Base-by-base conservation (phyloP, 108 stramenopile species). In the Stephanodiscus triporus region DNA sequence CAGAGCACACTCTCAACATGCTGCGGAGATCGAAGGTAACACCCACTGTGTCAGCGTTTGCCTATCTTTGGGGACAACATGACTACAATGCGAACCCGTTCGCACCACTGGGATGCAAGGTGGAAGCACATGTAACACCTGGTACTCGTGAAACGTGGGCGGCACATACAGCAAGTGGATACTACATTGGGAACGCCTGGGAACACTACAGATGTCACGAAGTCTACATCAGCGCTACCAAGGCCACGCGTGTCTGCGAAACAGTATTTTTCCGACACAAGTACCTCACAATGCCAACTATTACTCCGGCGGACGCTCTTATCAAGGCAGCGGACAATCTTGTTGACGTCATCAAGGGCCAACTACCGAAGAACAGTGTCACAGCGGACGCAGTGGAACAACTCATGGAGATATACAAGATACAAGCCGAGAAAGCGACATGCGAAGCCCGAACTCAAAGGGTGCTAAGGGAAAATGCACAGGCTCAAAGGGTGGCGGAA, bases 31-130 rank as follows among this genome's bases (percentile, higher is more conserved):
- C 50, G 0, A 30, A 24, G 6, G 23, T n/a, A 6, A 9, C n/a
- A 26, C 64, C 73, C 1, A 26, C 36, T 5, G 24, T 75, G 4
- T 75, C 65, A 26, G 48, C 65, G 0, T 66, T 47, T 45, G 65
- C 49, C 0, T 47, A 75, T 22, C 37, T 75, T 0, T 55, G 61
- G 16, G 63, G 53, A 4, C 32, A 42, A 22, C 64, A 66, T 49
- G 62, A 64, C 53, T 66, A 67, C 50, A 68, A 75, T 17, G 19
- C 2, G 4, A 11, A 58, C 26, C 73, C 73, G 3, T 30, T 75
- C 54, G 73, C 59, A 2, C 73, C 66, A 20, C 67, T 58, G 11
- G 67, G 55, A 24, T 68, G 67, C 51, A 19, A 53, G 6, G 67
- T 68, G 7, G 36, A 57, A n/a, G 50, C 48, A 2, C 43, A 55